phyloP scores from a whole-genome alignment of 1,139 yeast genomes.

The Sugiyamaella paludigena region DNA sequence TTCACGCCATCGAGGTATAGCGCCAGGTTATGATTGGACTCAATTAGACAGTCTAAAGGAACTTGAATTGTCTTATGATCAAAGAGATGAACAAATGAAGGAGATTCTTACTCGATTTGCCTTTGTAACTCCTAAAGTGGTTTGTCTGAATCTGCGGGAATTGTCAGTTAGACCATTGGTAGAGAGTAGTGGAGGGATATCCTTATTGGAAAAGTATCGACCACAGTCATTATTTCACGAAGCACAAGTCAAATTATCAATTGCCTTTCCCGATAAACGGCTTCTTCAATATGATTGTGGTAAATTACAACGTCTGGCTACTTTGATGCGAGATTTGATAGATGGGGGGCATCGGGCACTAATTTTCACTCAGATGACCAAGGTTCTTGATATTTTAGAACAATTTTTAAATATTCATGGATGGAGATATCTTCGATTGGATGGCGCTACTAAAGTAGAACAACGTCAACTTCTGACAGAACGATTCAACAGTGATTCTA shows the following conservation, averaged over 20 bases:
- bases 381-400: slow-evolving; percentile 88
- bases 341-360: slow-evolving; percentile 90
- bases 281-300: slow-evolving; percentile 95
- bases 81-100: slow-evolving; percentile 46
- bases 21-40: slow-evolving; percentile 27
- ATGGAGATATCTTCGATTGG: slow-evolving; percentile 88
- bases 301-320: slow-evolving; percentile 81
- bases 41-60: slow-evolving; percentile 29
- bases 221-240: slow-evolving; percentile 62
- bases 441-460: slow-evolving; percentile 96
- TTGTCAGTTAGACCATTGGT: slow-evolving; percentile 41
- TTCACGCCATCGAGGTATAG: slow-evolving; percentile 1
- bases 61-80: slow-evolving; percentile 44
- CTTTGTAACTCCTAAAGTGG: slow-evolving; percentile 84
- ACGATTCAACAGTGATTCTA: slow-evolving; percentile 80
- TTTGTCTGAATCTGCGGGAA: slow-evolving; percentile 71
- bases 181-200: background rate
- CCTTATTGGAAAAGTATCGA: slow-evolving; percentile 7
- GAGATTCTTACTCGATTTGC: slow-evolving; percentile 72
- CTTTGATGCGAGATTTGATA: slow-evolving; percentile 69
- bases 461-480: slow-evolving; percentile 95
- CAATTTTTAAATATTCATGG: slow-evolving; percentile 94
- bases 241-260: slow-evolving; percentile 80
- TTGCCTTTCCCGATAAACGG: slow-evolving; percentile 95
- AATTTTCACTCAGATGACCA: slow-evolving; percentile 98